Conservation (phyloP, 306 rosid species). For the Pterocarpus santalinus region DNA sequence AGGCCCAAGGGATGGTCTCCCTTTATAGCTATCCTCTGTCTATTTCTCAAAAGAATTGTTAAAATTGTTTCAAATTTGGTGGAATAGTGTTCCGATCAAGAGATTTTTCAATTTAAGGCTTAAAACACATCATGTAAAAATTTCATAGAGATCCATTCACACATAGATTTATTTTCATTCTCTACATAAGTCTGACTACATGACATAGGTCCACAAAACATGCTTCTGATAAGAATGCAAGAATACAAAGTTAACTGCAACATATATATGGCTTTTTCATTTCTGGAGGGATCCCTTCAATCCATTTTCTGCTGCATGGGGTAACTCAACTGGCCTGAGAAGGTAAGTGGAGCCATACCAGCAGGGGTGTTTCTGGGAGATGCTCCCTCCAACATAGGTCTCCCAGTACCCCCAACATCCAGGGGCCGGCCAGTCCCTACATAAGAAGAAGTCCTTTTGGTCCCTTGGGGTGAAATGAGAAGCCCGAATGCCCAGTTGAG, state of each 20-base stretch:
- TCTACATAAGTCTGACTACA: conserved; percentile 19
- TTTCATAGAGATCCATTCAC: neutral
- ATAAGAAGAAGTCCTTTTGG: conserved; percentile 62
- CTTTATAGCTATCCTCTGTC: neutral
- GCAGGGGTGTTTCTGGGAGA: conserved; percentile 49
- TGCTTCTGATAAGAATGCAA: conserved; percentile 3
- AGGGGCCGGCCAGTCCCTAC: conserved; percentile 72
- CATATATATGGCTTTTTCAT: neutral
- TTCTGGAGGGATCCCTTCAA: neutral
- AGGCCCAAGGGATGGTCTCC: too few relatives aligned
- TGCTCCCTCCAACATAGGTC: conserved; percentile 55
- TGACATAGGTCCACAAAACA: conserved; percentile 17
- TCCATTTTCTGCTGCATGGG: conserved; percentile 60
- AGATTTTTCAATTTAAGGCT: neutral
- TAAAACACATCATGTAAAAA: too few relatives aligned
- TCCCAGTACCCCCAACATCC: conserved; percentile 34
- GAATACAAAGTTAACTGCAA: neutral
- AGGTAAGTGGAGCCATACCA: conserved; percentile 40
- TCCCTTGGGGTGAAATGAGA: conserved; percentile 61
- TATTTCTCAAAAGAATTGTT: neutral
- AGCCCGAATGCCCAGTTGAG: conserved; percentile 75
- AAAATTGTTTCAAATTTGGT: neutral
- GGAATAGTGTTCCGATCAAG: neutral
- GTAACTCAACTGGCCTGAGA: conserved; percentile 49
- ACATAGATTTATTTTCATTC: conserved; percentile 32